Evolutionary conservation across 306 rosid genomes (phyloP).

Genomic region (Oemleria cerasiformis): DNA sequence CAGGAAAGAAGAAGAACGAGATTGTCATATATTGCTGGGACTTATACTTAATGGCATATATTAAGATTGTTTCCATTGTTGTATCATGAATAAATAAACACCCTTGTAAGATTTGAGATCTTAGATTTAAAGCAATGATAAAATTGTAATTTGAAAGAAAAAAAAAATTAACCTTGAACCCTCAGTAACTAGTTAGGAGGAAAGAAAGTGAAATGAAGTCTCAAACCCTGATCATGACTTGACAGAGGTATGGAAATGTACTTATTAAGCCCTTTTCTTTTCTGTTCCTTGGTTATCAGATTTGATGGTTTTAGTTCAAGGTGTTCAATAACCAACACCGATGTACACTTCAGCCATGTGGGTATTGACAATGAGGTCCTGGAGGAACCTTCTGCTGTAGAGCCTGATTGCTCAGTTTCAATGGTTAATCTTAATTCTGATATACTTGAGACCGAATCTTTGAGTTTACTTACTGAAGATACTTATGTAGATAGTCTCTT

Average conservation of each 20-base stretch:
- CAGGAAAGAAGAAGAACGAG: neutral
- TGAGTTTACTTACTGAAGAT: slow-evolving; percentile 51
- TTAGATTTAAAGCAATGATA: neutral
- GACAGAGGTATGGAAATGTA: neutral
- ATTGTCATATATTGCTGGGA: neutral
- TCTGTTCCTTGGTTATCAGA: slow-evolving; percentile 35
- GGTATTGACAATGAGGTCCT: slow-evolving; percentile 39
- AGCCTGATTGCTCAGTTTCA: slow-evolving; percentile 54
- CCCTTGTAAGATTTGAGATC: neutral
- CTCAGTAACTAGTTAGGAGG: neutral
- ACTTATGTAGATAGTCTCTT: slow-evolving; percentile 73
- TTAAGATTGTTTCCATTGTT: neutral
- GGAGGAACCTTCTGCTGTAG: slow-evolving; percentile 45
- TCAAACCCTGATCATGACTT: neutral
- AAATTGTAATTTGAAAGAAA: neutral
- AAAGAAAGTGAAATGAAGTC: neutral
- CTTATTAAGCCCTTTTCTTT: neutral
- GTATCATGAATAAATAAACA: neutral
- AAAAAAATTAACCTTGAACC: neutral
- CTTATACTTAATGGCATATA: neutral
- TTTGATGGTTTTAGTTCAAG: slow-evolving; percentile 46
- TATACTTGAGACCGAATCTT: slow-evolving; percentile 63
- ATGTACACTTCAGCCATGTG: slow-evolving; percentile 46
- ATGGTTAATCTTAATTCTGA: slow-evolving; percentile 55
- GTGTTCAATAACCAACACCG: slow-evolving; percentile 70